phyloP scores from a whole-genome alignment of 441 rosid genomes.

The Francoa sonchifolia region DNA sequence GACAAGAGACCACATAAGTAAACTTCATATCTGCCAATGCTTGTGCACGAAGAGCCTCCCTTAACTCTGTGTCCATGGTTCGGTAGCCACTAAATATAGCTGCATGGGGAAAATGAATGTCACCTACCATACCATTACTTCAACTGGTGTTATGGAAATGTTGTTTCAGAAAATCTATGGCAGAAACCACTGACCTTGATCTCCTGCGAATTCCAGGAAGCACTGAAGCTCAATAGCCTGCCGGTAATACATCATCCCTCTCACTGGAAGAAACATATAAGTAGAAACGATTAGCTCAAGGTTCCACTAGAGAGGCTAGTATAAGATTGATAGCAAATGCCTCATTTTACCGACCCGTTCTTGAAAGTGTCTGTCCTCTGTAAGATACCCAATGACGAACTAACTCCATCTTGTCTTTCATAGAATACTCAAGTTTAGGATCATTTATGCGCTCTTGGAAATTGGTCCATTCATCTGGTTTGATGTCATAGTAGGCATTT shows the following conservation, averaged over 20 bases:
- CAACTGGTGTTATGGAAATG: slow-evolving; percentile 4
- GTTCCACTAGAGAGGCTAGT: slow-evolving; percentile 9
- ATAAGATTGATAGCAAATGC: slow-evolving; percentile 4
- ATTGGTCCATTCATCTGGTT: slow-evolving; percentile 85
- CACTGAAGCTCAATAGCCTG: slow-evolving; percentile 74
- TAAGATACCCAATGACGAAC: slow-evolving; percentile 81
- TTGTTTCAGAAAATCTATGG: slow-evolving; percentile 2
- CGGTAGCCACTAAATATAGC: slow-evolving; percentile 25
- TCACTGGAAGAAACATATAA: slow-evolving; percentile 38
- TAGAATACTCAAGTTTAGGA: slow-evolving; percentile 10
- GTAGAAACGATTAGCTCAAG: slow-evolving; percentile 1
- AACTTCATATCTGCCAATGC: slow-evolving; percentile 87
- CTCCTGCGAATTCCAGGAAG: slow-evolving; percentile 52
- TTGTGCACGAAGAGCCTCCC: slow-evolving; percentile 29
- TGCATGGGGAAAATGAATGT: slow-evolving; percentile 19
- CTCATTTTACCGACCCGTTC: slow-evolving; percentile 53
- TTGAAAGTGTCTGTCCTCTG: slow-evolving; percentile 86
- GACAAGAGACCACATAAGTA: slow-evolving; percentile 97
- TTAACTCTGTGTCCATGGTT: slow-evolving; percentile 26
- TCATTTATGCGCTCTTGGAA: slow-evolving; percentile 44
- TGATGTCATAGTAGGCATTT: slow-evolving; percentile 13
- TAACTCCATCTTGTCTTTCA: slow-evolving; percentile 29
- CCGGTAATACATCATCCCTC: slow-evolving; percentile 97
- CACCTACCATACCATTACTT: slow-evolving; percentile 5
- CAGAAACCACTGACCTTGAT: slow-evolving; percentile 37